phyloP scores from a whole-genome alignment of 257 asterid species.

The Nicotiana benthamiana region DNA sequence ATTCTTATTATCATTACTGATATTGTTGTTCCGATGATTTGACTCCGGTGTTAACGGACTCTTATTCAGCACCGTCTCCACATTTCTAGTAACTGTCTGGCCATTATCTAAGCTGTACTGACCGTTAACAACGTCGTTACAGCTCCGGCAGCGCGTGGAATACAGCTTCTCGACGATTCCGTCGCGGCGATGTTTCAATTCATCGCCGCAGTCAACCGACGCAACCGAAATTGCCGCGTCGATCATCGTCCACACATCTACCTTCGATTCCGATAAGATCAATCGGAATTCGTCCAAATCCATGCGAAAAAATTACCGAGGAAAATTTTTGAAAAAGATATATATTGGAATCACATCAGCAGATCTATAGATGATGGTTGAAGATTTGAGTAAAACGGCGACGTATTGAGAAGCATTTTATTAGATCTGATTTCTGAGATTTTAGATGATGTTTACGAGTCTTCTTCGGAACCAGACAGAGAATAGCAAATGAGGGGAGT shows the following conservation, averaged over 20 bases:
- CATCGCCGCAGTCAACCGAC: constrained; percentile 50
- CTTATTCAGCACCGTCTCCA: constrained; percentile 27
- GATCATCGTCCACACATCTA: constrained; percentile 69
- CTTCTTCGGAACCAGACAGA: not conserved
- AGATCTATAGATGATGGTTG: constrained; percentile 15
- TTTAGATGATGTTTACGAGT: not conserved
- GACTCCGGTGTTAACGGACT: constrained; percentile 71
- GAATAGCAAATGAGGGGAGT: not conserved
- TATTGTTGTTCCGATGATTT: constrained; percentile 21
- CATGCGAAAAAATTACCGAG: constrained; percentile 27
- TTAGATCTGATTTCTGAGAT: not conserved
- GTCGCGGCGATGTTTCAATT: constrained; percentile 67
- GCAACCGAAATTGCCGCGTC: constrained; percentile 83
- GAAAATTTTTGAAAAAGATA: not conserved
- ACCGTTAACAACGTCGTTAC: constrained; percentile 28
- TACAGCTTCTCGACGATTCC: constrained; percentile 64
- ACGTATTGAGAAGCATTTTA: constrained; percentile 8
- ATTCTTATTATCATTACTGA: constrained; percentile 13
- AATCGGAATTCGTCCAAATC: constrained; percentile 63
- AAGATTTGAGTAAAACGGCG: constrained; percentile 23
- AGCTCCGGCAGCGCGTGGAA: constrained; percentile 44
- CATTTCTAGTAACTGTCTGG: constrained; percentile 15
- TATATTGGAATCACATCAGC: constrained; percentile 17
- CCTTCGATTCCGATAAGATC: constrained; percentile 58
- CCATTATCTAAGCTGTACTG: constrained; percentile 3